A percentile compares a stretch with the other conserved stretches of the same genome.
Conservation (phyloP, 768 basidiomycete species). For the Panaeolus papilionaceus region DNA sequence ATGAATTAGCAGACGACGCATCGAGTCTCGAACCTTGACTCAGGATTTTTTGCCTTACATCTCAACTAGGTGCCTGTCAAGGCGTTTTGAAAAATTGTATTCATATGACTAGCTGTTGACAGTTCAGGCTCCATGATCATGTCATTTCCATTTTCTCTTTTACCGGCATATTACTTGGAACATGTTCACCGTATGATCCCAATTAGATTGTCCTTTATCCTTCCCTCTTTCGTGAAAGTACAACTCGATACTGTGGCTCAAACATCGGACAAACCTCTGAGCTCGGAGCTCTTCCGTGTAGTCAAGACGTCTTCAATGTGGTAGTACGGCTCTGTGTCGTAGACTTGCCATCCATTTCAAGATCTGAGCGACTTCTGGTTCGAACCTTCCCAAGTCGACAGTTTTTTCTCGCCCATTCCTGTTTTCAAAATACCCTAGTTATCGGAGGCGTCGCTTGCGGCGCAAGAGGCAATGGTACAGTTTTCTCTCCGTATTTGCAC, state of each 20-base stretch:
- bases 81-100: neutral
- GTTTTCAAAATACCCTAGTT: no score
- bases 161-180: neutral
- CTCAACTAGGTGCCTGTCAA: neutral
- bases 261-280: neutral
- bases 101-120: neutral
- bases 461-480: no score
- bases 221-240: neutral
- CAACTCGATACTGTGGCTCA: neutral
- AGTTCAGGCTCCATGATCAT: neutral
- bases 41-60: neutral
- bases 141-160: neutral
- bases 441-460: no score
- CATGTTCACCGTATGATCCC: neutral
- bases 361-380: neutral
- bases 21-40: neutral
- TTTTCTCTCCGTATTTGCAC: no score
- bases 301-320: neutral
- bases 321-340: neutral
- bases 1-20: neutral
- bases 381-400: neutral
- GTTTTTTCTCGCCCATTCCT: no score
- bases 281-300: neutral
- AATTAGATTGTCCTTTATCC: neutral
- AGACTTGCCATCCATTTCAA: neutral